Evolutionary conservation across 805 yeast species (phyloP).

Genomic region (Candida anglica): DNA sequence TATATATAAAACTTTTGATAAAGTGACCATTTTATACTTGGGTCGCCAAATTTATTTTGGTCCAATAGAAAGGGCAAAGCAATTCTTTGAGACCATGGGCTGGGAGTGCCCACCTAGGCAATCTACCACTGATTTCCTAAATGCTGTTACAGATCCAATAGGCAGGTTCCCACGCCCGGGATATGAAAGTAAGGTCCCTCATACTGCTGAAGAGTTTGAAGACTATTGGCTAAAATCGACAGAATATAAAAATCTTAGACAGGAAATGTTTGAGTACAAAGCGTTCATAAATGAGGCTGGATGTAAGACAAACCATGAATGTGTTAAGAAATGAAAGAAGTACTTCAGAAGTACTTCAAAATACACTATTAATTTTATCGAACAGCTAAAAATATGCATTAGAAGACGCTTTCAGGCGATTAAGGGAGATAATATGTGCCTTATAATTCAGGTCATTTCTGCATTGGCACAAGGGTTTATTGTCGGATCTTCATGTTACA

Average conservation of each 20-base stretch:
- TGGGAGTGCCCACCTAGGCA: constrained; percentile 60
- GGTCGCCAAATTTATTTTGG: constrained; percentile 62
- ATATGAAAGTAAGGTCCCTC: constrained; percentile 50
- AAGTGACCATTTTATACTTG: constrained; percentile 24
- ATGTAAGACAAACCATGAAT: constrained; percentile 30
- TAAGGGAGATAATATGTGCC: constrained; percentile 52
- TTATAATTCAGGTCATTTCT: constrained; percentile 42
- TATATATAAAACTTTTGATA: constrained; percentile 26
- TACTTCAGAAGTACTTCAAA: constrained; percentile 34
- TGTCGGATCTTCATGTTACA: constrained; percentile 59
- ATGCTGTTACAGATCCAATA: constrained; percentile 64
- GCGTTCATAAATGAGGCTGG: constrained; percentile 9
- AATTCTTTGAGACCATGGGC: constrained; percentile 63
- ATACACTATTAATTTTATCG: constrained; percentile 39
- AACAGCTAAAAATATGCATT: constrained; percentile 48
- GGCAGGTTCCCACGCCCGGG: constrained; percentile 53
- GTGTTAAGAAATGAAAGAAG: constrained; percentile 33
- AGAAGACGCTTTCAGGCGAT: constrained; percentile 52
- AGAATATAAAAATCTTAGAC: constrained; percentile 13
- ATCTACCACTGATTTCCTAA: constrained; percentile 67
- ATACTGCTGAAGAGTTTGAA: constrained; percentile 59
- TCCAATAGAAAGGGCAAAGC: constrained; percentile 47
- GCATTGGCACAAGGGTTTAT: constrained; percentile 53
- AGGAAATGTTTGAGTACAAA: constrained; percentile 18
- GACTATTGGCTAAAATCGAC: constrained; percentile 52